phyloP scores from a whole-genome alignment of 2,329 filamentous ascomycete genomes.

The Colletotrichum sp. region DNA sequence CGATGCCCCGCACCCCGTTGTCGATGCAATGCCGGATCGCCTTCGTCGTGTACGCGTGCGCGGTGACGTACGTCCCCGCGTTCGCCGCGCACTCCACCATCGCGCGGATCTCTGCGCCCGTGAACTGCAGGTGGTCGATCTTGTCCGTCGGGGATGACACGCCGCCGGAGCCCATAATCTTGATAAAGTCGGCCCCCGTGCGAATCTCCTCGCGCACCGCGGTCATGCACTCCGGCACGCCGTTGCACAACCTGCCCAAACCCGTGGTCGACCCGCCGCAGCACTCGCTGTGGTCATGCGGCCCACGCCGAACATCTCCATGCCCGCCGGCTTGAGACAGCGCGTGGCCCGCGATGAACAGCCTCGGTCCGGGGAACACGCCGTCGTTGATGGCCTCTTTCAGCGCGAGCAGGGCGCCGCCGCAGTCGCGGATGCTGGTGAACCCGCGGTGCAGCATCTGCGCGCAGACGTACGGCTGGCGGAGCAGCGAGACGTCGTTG shows the following conservation, averaged over 20 bases:
- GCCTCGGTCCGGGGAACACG: conserved; percentile 57
- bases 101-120: conserved; percentile 58
- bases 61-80: conserved; percentile 58
- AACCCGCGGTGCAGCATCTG: conserved; percentile 64
- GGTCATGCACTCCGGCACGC: conserved; percentile 58
- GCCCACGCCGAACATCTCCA: conserved; percentile 51
- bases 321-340: conserved; percentile 65
- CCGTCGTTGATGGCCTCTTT: conserved; percentile 61
- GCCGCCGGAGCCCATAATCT: conserved; percentile 65
- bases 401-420: conserved; percentile 59
- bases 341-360: conserved; percentile 60
- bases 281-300: conserved; percentile 43
- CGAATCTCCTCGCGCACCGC: conserved; percentile 60
- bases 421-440: conserved; percentile 63
- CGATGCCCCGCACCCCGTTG: conserved; percentile 60
- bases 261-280: conserved; percentile 52
- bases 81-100: conserved; percentile 56
- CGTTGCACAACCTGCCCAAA: conserved; percentile 54
- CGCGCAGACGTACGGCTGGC: conserved; percentile 51
- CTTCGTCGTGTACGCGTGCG: conserved; percentile 61
- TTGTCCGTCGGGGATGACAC: conserved; percentile 61
- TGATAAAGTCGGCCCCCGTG: conserved; percentile 64
- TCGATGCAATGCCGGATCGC: conserved; percentile 60
- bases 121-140: conserved; percentile 61
- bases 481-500: conserved; percentile 42